Conservation (phyloP, 768 basidiomycete genomes). For the Mrakia blollopis region DNA sequence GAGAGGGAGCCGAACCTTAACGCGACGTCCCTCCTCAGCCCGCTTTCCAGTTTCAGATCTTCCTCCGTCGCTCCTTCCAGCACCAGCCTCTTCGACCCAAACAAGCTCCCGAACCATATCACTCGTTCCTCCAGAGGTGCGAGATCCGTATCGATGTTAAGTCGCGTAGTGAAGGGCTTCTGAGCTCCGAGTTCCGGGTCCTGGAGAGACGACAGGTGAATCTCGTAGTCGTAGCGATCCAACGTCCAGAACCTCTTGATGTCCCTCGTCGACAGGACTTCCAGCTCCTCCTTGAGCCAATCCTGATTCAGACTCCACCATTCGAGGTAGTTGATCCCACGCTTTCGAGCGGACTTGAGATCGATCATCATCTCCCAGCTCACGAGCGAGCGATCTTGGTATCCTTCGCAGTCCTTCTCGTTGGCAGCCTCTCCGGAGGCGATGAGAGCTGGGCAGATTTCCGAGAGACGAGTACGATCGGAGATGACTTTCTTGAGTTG, state of each 20-base stretch:
- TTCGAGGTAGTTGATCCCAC: conserved; percentile 40
- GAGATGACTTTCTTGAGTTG: conserved; percentile 39
- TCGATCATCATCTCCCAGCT: conserved; percentile 70
- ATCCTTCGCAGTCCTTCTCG: conserved; percentile 55
- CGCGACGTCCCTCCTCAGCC: conserved; percentile 57
- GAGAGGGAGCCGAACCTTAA: conserved; percentile 54
- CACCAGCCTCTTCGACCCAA: conserved; percentile 63
- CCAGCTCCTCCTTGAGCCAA: conserved; percentile 51
- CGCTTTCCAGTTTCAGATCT: conserved; percentile 7
- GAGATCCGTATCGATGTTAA: conserved; percentile 45
- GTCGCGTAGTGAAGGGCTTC: conserved; percentile 37
- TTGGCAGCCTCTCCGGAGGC: background rate
- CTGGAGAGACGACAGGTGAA: conserved; percentile 7
- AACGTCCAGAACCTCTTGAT: conserved; percentile 54
- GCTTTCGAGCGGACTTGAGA: conserved; percentile 40
- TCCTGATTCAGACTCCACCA: conserved; percentile 52
- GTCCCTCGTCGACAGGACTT: conserved; percentile 43
- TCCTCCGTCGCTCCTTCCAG: conserved; percentile 48
- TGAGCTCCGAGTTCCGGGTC: conserved; percentile 15
- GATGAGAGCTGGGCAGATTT: background rate
- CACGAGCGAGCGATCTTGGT: conserved; percentile 58
- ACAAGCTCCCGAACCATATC: conserved; percentile 67
- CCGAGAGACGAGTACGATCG: conserved; percentile 7
- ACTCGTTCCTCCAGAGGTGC: conserved; percentile 50
- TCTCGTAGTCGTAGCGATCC: conserved; percentile 55